Percentiles rank a stretch among this genome's conserved stretches.
These are phyloP conservation scores for Entomortierella beljakovae DNA, from an alignment of 192 early-diverging fungal genomes.

Conservation along the genomic window DNA sequence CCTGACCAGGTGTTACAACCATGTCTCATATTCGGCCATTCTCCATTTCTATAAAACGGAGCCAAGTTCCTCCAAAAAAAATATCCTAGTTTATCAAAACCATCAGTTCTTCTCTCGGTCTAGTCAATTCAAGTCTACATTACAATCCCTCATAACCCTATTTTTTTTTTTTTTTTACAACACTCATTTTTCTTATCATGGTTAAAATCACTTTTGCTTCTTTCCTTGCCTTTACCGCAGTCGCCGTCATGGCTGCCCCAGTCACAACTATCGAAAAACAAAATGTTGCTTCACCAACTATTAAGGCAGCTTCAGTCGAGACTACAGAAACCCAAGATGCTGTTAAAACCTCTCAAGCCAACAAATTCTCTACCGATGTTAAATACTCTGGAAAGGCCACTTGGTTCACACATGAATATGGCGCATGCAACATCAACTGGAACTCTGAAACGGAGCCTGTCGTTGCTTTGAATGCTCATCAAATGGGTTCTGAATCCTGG, in stretches of 20 bases:
- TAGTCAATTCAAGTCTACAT: too few species aligned
- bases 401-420: constrained; percentile 51
- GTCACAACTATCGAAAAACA: constrained; percentile 1
- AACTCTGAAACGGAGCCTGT: constrained; percentile 41
- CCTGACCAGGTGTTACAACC: too few species aligned
- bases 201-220: constrained; percentile 24
- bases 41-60: too few species aligned
- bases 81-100: background rate
- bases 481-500: constrained; percentile 50
- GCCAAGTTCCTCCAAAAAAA: background rate
- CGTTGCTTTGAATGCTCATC: constrained; percentile 54
- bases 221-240: constrained; percentile 12
- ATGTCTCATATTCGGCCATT: too few species aligned
- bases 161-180: background rate
- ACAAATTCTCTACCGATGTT: constrained; percentile 8
- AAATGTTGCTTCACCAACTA: background rate
- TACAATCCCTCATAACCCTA: background rate
- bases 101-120: background rate
- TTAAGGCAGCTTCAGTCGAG: background rate
- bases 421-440: constrained; percentile 45
- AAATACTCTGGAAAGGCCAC: constrained; percentile 46
- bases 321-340: background rate
- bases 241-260: constrained; percentile 17
- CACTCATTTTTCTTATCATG: constrained; percentile 16
- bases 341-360: too few species aligned